Percentiles rank a stretch among this genome's conserved stretches.
These are phyloP conservation scores for Penicillium brevicompactum DNA, from an alignment of 2,329 filamentous ascomycete species.

Conservation along the genomic window DNA sequence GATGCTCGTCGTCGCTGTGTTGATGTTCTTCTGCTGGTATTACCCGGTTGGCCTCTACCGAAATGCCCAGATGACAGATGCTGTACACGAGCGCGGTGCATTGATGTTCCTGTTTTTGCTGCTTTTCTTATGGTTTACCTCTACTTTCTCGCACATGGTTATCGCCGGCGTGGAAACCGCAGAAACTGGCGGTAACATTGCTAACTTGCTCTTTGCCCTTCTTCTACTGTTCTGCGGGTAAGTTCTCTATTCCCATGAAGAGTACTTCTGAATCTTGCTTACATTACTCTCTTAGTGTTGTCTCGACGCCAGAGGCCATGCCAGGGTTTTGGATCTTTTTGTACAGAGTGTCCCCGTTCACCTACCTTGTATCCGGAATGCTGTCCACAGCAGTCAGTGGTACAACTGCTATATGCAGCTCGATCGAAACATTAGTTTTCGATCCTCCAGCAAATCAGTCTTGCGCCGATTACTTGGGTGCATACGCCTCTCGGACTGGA, in stretches of 20 bases:
- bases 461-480: slow-evolving; percentile 11
- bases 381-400: slow-evolving; percentile 4
- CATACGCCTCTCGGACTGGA: neutral
- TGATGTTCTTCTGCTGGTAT: slow-evolving; percentile 66
- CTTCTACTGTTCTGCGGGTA: slow-evolving; percentile 1
- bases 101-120: slow-evolving; percentile 65
- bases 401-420: neutral
- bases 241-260: slow-evolving; percentile 35
- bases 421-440: slow-evolving; percentile 5
- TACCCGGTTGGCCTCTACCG: slow-evolving; percentile 55
- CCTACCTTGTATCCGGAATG: neutral
- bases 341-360: neutral
- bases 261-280: too few species aligned
- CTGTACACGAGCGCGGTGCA: slow-evolving; percentile 54
- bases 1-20: slow-evolving; percentile 56
- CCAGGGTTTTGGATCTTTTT: neutral
- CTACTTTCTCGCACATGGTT: slow-evolving; percentile 69
- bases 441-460: slow-evolving; percentile 4
- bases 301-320: neutral
- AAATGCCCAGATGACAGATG: slow-evolving; percentile 35
- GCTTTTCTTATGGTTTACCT: slow-evolving; percentile 68
- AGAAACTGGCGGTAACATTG: slow-evolving; percentile 42
- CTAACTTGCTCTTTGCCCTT: neutral
- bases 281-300: neutral
- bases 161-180: slow-evolving; percentile 49